These are phyloP conservation scores for Phytophthora pini DNA, from an alignment of 352 stramenopile genomes.

Conservation along the genomic window DNA sequence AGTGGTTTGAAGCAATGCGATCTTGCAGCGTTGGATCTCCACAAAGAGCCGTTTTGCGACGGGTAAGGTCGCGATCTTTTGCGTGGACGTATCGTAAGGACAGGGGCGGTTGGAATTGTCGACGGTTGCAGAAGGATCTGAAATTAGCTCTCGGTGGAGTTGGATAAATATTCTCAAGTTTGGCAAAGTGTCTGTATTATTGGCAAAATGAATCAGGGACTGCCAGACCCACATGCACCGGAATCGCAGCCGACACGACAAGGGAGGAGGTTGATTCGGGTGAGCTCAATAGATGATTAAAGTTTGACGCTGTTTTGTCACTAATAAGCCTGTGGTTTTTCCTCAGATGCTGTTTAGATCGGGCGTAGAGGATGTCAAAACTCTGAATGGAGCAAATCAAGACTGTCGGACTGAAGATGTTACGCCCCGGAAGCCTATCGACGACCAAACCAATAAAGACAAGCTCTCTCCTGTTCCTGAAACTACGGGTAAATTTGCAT, in stretches of 20 bases:
- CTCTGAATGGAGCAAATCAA: not conserved
- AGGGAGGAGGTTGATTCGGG: slow-evolving; percentile 48
- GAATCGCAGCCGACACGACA: slow-evolving; percentile 35
- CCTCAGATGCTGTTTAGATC: slow-evolving; percentile 63
- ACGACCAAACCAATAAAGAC: slow-evolving; percentile 1
- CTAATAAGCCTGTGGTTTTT: not conserved
- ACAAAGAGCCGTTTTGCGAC: slow-evolving; percentile 33
- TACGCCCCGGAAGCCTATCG: not conserved
- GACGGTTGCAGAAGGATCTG: slow-evolving; percentile 15
- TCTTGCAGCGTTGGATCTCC: slow-evolving; percentile 17
- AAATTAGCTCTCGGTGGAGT: slow-evolving; percentile 11
- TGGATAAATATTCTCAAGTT: slow-evolving; percentile 16
- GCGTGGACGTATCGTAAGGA: slow-evolving; percentile 1
- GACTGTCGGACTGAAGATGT: slow-evolving; percentile 25
- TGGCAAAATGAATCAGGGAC: slow-evolving; percentile 28
- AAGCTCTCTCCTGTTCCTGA: slow-evolving; percentile 14
- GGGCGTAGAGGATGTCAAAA: slow-evolving; percentile 4
- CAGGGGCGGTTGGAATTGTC: slow-evolving; percentile 11
- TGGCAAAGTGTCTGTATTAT: not conserved
- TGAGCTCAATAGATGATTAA: slow-evolving; percentile 9
- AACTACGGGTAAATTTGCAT: slow-evolving; percentile 45
- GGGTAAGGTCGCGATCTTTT: slow-evolving; percentile 37
- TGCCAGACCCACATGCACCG: slow-evolving; percentile 22
- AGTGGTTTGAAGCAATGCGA: slow-evolving; percentile 6
- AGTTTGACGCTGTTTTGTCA: not conserved